Evolutionary conservation across 2,329 filamentous ascomycete species (phyloP), one percentile per base, ranked within the genome.

Genomic region (Colletotrichum spinosum): DNA sequence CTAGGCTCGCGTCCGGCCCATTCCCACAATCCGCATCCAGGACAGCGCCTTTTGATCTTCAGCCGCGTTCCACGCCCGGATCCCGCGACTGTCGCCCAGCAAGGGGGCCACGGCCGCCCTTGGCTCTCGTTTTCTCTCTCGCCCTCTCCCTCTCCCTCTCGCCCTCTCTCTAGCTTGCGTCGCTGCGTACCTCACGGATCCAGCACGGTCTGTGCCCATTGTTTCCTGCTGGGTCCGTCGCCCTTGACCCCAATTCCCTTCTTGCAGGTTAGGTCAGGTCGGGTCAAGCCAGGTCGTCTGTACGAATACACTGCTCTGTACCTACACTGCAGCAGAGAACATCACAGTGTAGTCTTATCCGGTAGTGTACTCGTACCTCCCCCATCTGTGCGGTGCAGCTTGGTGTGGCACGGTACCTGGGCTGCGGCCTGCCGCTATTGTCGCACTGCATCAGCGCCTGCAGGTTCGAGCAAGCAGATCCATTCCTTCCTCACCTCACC

Each of bases 51-150:
- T 45, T 34, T 25, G 25, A 37, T 25, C 25, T 25, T 25, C 25
- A 25, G 25, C 25, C 25, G 25, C 25, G 25, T 25, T 25, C 37
- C 44, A 46, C 53, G 41, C 41, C 53, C n/a, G 55, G 13, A 37
- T 38, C 49, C 37, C 55, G 25, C 25, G 15, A 64, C 39, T 33
- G 50, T 39, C 50, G 50, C 60, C 53, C 55, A 15, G 50, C 33
- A 55, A 60, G 50, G 56, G 50, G 41, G 56, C 55, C 41, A 52
- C 60, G 55, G 55, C 55, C 56, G 50, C 49, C 55, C 60, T 60
- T 53, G 49, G 25, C 25, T 4, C 25, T 25, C 25, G 25, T 25
- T 25, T 25, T 25, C 25, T 17, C 17, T 17, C 25, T 25, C 25
- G 3, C 25, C 25, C 25, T 25, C 25, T 25, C 25, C 4, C 25